Conservation (phyloP, 331 rosid genomes). For the Dryas integrifolia region DNA sequence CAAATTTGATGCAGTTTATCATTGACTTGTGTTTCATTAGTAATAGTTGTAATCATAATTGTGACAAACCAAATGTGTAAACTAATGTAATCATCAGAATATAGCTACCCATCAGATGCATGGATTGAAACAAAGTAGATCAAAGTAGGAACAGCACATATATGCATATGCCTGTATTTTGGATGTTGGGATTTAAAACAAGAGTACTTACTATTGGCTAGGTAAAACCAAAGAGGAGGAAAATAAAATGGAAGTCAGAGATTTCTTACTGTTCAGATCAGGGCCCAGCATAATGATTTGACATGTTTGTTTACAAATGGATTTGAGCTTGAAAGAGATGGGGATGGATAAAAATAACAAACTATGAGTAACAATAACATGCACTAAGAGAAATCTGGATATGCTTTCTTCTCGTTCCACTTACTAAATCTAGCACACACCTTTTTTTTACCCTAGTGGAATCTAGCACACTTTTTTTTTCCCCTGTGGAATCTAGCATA, state of each 20-base stretch:
- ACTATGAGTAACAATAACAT: not conserved
- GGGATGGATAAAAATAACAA: constrained; percentile 2
- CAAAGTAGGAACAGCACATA: not conserved
- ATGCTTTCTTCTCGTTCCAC: no score
- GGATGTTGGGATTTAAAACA: not conserved
- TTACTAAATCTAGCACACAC: no score
- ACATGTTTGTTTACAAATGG: not conserved
- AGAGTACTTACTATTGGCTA: not conserved
- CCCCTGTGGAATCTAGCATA: not conserved
- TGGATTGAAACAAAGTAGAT: not conserved
- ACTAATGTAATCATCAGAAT: not conserved
- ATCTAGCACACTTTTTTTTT: not conserved
- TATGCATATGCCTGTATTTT: not conserved
- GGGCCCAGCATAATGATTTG: not conserved
- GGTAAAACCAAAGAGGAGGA: not conserved
- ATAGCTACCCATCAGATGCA: not conserved
- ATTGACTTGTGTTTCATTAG: not conserved
- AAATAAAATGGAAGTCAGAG: not conserved
- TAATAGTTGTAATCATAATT: constrained; percentile 3
- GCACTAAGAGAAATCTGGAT: not conserved
- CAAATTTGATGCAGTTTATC: not conserved
- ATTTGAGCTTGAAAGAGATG: constrained; percentile 5
- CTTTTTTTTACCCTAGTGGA: not conserved
- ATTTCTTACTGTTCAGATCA: not conserved
- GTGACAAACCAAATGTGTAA: not conserved